Percentiles rank a stretch among this genome's conserved stretches.
phyloP scores from a whole-genome alignment of 73 alveolate species.

The Uronychia setigera region DNA sequence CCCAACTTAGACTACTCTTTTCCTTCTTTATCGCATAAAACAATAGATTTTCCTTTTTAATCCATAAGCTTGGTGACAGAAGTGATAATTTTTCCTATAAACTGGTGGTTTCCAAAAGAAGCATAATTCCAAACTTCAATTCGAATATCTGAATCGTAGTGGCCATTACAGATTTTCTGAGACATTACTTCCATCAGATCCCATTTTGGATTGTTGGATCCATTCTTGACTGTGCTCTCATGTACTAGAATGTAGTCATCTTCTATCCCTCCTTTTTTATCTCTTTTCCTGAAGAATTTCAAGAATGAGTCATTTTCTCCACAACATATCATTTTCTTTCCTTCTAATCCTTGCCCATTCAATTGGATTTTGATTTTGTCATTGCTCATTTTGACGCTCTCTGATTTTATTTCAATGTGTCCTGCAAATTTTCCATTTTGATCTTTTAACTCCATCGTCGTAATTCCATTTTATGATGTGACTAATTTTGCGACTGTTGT shows the following conservation, averaged over 20 bases:
- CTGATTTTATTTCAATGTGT: constrained; percentile 55
- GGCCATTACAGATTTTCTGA: constrained; percentile 57
- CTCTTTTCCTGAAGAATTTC: constrained; percentile 19
- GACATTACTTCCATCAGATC: not conserved
- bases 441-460: not conserved
- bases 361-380: constrained; percentile 41
- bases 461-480: constrained; percentile 36
- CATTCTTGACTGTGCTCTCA: not conserved
- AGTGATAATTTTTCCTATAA: constrained; percentile 35
- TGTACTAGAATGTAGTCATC: not conserved
- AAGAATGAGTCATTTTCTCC: constrained; percentile 35
- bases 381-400: constrained; percentile 51
- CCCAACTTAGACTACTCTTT: not conserved
- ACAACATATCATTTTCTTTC: constrained; percentile 5
- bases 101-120: constrained; percentile 45
- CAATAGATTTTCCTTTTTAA: not conserved
- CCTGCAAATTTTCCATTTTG: constrained; percentile 34
- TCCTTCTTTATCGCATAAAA: not conserved
- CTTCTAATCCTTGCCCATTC: not conserved
- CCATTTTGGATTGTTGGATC: constrained; percentile 28
- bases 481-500: constrained; percentile 31
- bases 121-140: constrained; percentile 64
- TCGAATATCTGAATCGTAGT: constrained; percentile 37
- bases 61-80: constrained; percentile 1
- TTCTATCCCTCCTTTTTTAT: not conserved